A percentile compares a stretch with the other conserved stretches of the same genome.
phyloP scores from a whole-genome alignment of 2,329 filamentous ascomycete genomes.

The Stachybotrys chlorohalonatus region DNA sequence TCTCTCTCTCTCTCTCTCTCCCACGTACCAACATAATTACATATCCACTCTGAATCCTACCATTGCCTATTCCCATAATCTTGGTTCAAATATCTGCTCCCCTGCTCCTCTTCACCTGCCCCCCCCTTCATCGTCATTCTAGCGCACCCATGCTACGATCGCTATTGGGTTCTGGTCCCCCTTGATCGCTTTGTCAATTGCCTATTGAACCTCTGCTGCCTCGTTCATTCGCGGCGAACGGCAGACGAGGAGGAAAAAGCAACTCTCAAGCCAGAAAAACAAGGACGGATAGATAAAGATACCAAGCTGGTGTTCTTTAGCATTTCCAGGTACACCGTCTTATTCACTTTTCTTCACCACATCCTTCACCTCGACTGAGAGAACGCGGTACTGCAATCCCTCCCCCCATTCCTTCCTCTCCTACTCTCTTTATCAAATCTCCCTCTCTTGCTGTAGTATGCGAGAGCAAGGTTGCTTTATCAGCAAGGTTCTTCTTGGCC shows the following conservation, averaged over 20 bases:
- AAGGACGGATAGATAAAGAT: slow-evolving; percentile 4
- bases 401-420: slow-evolving; percentile 8
- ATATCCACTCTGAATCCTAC: slow-evolving; percentile 25
- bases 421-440: slow-evolving; percentile 12
- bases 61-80: slow-evolving; percentile 19
- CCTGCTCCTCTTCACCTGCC: slow-evolving; percentile 18
- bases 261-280: background rate
- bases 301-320: slow-evolving; percentile 8
- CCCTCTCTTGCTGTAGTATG: slow-evolving; percentile 16
- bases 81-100: slow-evolving; percentile 25
- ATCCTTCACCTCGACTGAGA: slow-evolving; percentile 7
- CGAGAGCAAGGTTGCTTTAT: slow-evolving; percentile 26
- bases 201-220: background rate
- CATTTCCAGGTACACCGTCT: slow-evolving; percentile 5
- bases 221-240: background rate
- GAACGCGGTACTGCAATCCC: slow-evolving; percentile 17
- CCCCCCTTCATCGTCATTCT: slow-evolving; percentile 18
- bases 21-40: background rate
- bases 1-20: slow-evolving; percentile 18
- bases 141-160: slow-evolving; percentile 18
- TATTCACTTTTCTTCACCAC: slow-evolving; percentile 5
- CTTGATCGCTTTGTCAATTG: background rate
- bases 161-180: slow-evolving; percentile 2
- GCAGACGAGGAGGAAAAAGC: background rate
- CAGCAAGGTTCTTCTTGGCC: slow-evolving; percentile 30